Conservation (phyloP, 1,284 basidiomycete species). For the Amylostereum areolatum region DNA sequence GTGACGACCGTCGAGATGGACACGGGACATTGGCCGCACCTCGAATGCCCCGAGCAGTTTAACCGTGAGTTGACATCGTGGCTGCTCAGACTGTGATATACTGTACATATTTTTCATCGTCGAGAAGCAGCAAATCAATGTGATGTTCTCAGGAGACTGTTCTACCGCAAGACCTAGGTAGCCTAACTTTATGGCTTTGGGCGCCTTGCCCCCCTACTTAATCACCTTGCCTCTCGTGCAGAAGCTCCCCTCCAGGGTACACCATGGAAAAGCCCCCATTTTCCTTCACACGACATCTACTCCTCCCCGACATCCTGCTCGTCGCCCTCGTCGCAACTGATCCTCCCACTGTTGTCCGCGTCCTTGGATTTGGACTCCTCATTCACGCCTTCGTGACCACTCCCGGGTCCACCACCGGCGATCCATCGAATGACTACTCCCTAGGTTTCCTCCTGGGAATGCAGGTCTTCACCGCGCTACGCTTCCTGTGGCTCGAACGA, state of each 20-base stretch:
- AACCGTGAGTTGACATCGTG: background rate
- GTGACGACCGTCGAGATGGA: background rate
- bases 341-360: background rate
- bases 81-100: too few species aligned
- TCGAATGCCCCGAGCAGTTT: background rate
- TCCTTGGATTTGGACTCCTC: background rate
- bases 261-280: too few species aligned
- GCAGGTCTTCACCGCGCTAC: conserved; percentile 12
- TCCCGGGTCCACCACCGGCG: conserved; percentile 4
- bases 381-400: background rate
- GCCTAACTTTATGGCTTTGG: too few species aligned
- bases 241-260: too few species aligned
- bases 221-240: too few species aligned
- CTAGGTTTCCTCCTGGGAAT: conserved; percentile 8
- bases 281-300: too few species aligned
- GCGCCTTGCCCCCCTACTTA: too few species aligned
- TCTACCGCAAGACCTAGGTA: too few species aligned
- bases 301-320: background rate
- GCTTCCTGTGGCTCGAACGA: conserved; percentile 12
- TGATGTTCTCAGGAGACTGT: too few species aligned
- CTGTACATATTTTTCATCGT: too few species aligned
- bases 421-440: conserved; percentile 6
- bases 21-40: background rate
- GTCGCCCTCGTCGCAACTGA: background rate
- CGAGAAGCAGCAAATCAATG: too few species aligned